Evolutionary conservation across 2,329 filamentous ascomycete genomes (phyloP).

Genomic region (Fusarium scirpi): DNA sequence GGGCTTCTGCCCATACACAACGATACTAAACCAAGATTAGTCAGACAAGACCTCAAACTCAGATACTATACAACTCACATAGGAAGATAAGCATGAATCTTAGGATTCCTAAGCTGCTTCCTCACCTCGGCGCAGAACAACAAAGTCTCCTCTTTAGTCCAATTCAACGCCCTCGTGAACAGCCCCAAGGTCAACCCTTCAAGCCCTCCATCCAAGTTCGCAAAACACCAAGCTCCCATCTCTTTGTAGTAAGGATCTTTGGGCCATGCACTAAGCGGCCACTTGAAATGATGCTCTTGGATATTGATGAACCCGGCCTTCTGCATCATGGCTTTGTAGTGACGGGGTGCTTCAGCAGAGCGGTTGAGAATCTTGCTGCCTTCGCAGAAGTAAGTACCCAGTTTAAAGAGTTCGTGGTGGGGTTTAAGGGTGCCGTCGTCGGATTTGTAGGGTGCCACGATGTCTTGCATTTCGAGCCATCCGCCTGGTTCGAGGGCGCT

Average conservation of each 20-base stretch:
- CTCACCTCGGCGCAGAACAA: neutral
- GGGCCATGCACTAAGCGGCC: neutral
- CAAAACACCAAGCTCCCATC: neutral
- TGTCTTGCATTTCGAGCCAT: slow-evolving; percentile 1
- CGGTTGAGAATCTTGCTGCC: neutral
- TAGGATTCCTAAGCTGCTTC: neutral
- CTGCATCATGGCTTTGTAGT: neutral
- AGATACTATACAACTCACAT: neutral
- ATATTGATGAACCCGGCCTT: neutral
- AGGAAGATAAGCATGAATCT: neutral
- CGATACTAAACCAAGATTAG: neutral
- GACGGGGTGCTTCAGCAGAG: neutral
- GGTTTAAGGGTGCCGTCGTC: neutral
- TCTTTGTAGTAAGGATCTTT: slow-evolving; percentile 1
- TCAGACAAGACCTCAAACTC: neutral
- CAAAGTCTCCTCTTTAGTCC: neutral
- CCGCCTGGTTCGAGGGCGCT: neutral
- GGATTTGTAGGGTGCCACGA: neutral
- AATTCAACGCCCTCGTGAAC: neutral
- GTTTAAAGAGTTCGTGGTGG: neutral
- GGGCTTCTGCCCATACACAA: slow-evolving; percentile 15
- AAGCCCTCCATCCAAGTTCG: neutral
- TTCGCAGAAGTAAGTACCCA: neutral
- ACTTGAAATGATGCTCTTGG: neutral
- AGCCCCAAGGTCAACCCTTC: neutral